Evolutionary conservation across 2,329 filamentous ascomycete genomes (phyloP).

Genomic region (Ophiostoma fasciatum): DNA sequence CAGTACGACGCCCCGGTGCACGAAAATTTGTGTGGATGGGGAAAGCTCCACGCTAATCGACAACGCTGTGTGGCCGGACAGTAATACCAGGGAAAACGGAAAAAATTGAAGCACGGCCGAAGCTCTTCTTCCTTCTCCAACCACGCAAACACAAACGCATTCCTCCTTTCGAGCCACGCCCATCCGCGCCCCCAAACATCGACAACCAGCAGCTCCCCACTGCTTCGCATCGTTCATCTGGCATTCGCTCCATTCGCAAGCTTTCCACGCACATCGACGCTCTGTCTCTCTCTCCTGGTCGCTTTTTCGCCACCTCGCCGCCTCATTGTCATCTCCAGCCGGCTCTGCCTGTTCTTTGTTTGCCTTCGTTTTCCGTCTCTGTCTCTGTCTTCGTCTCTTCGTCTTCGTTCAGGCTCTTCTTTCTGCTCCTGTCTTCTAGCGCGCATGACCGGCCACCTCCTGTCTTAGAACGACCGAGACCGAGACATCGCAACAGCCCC

Average conservation of each 20-base stretch:
- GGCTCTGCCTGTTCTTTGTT: background rate
- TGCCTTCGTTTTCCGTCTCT: background rate
- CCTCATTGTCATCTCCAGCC: background rate
- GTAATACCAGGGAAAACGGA: background rate
- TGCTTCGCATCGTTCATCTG: too few relatives aligned
- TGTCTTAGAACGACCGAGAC: too few relatives aligned
- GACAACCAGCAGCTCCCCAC: background rate
- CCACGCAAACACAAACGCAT: slow-evolving; percentile 3
- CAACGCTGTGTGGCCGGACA: slow-evolving; percentile 2
- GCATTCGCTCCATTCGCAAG: too few relatives aligned
- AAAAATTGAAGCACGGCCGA: slow-evolving; percentile 9
- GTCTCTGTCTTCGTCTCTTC: background rate
- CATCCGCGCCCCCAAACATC: background rate
- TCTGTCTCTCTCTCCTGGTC: background rate
- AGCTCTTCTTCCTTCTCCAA: slow-evolving; percentile 3
- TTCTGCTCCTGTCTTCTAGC: too few relatives aligned
- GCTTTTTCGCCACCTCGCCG: slow-evolving; percentile 3
- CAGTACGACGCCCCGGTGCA: background rate
- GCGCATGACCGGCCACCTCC: too few relatives aligned
- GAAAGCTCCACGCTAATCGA: slow-evolving; percentile 10
- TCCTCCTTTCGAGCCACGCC: background rate
- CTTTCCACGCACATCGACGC: too few relatives aligned
- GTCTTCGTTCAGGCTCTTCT: too few relatives aligned
- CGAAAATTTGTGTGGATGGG: slow-evolving; percentile 8
- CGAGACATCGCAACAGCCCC: too few relatives aligned